Evolutionary conservation across 1,284 basidiomycete species (phyloP).

Genomic region (Moesziomyces globuligerus): DNA sequence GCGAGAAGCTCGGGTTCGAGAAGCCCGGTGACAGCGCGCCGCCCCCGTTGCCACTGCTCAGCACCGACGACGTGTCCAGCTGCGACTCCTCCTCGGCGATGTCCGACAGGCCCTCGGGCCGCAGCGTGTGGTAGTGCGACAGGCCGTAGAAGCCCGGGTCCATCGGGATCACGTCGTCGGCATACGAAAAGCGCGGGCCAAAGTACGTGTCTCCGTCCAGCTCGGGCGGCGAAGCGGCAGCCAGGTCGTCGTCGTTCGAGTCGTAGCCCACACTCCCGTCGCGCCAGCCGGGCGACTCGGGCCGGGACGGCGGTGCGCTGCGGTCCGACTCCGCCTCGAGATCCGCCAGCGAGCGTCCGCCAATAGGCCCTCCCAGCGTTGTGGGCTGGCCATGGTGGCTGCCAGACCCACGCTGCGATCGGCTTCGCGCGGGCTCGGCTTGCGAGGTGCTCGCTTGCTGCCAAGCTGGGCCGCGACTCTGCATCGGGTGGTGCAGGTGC

Average conservation of each 20-base stretch:
- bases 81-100: constrained; percentile 58
- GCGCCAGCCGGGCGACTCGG: constrained; percentile 25
- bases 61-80: constrained; percentile 34
- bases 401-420: background rate
- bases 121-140: constrained; percentile 45
- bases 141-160: constrained; percentile 47
- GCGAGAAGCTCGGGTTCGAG: constrained; percentile 14
- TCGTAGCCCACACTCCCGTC: constrained; percentile 11
- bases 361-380: background rate
- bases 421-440: background rate
- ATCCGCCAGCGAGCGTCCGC: constrained; percentile 32
- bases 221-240: constrained; percentile 20
- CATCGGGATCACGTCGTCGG: constrained; percentile 43
- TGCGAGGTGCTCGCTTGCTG: background rate
- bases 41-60: constrained; percentile 31
- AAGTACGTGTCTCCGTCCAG: constrained; percentile 30
- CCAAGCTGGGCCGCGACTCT: constrained; percentile 3
- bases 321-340: constrained; percentile 35
- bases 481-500: constrained; percentile 22
- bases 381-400: background rate
- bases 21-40: constrained; percentile 19
- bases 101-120: constrained; percentile 54
- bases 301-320: constrained; percentile 21
- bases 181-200: constrained; percentile 26
- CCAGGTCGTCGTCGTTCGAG: constrained; percentile 19